These are phyloP conservation scores for Danielozyma ontarioensis DNA, from an alignment of 805 yeast genomes.

Conservation along the genomic window DNA sequence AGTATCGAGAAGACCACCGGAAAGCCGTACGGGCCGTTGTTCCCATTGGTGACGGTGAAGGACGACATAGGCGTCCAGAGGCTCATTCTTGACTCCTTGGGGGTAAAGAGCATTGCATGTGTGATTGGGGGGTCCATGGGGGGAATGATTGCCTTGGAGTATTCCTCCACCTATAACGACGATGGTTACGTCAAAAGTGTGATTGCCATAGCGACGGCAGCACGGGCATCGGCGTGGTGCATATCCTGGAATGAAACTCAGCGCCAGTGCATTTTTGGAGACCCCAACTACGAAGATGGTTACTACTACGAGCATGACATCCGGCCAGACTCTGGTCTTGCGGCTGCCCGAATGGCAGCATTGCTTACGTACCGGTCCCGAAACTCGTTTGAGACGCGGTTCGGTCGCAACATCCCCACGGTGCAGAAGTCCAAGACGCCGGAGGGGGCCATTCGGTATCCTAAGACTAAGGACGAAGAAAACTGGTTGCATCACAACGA, in stretches of 20 bases:
- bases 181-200: conserved; percentile 60
- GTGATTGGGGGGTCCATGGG: conserved; percentile 99
- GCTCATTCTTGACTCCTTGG: conserved; percentile 70
- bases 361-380: conserved; percentile 87
- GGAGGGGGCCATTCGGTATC: conserved; percentile 28
- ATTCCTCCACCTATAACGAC: conserved; percentile 60
- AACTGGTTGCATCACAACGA: conserved; percentile 86
- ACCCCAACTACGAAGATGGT: conserved; percentile 90
- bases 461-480: conserved; percentile 56
- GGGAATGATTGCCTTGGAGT: conserved; percentile 92
- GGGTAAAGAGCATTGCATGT: conserved; percentile 73
- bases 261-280: conserved; percentile 91
- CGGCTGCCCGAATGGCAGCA: conserved; percentile 98
- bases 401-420: conserved; percentile 65
- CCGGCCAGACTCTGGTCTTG: conserved; percentile 80
- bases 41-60: conserved; percentile 88
- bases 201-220: conserved; percentile 88
- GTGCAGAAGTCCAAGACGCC: conserved; percentile 4
- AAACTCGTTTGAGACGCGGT: conserved; percentile 84
- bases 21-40: conserved; percentile 84
- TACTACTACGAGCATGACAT: conserved; percentile 59
- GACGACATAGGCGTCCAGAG: conserved; percentile 85
- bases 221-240: conserved; percentile 97
- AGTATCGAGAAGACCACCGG: conserved; percentile 75
- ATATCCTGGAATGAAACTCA: conserved; percentile 99